Conservation (phyloP, 768 basidiomycete species). For the Lactarius hengduanensis region DNA sequence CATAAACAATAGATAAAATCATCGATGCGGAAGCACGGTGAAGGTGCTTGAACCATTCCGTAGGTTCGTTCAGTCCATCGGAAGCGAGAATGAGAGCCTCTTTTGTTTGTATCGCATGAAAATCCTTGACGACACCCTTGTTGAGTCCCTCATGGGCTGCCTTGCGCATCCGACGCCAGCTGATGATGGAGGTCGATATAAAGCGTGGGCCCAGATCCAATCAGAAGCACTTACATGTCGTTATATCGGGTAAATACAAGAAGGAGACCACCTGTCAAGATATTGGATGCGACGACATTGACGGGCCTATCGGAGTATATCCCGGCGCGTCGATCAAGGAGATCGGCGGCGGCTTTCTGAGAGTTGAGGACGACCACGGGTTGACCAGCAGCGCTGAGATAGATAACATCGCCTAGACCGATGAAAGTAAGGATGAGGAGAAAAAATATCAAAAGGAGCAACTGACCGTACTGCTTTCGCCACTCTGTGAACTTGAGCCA, state of each 20-base stretch:
- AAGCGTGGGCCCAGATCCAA: background rate
- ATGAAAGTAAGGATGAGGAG: background rate
- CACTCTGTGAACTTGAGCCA: slow-evolving; percentile 28
- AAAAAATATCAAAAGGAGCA: background rate
- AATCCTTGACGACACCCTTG: slow-evolving; percentile 31
- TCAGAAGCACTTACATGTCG: slow-evolving; percentile 16
- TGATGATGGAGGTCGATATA: slow-evolving; percentile 16
- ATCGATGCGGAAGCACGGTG: slow-evolving; percentile 34
- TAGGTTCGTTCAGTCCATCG: slow-evolving; percentile 33
- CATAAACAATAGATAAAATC: slow-evolving; percentile 34
- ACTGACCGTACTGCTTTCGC: slow-evolving; percentile 23
- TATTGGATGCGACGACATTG: slow-evolving; percentile 26
- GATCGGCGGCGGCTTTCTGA: slow-evolving; percentile 33
- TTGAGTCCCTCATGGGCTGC: slow-evolving; percentile 39
- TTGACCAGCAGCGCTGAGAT: slow-evolving; percentile 29
- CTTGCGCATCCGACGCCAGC: slow-evolving; percentile 40
- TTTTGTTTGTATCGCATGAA: slow-evolving; percentile 32
- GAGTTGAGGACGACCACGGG: slow-evolving; percentile 34
- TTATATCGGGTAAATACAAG: slow-evolving; percentile 26
- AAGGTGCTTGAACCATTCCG: slow-evolving; percentile 37
- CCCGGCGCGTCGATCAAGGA: slow-evolving; percentile 34
- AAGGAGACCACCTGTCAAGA: slow-evolving; percentile 27
- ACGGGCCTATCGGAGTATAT: slow-evolving; percentile 35
- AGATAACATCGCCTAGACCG: slow-evolving; percentile 21
- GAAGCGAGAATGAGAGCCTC: slow-evolving; percentile 37